Evolutionary conservation across 2,329 filamentous ascomycete species (phyloP), one percentile per base, ranked within the genome.

Genomic region (Penicillium olsonii): DNA sequence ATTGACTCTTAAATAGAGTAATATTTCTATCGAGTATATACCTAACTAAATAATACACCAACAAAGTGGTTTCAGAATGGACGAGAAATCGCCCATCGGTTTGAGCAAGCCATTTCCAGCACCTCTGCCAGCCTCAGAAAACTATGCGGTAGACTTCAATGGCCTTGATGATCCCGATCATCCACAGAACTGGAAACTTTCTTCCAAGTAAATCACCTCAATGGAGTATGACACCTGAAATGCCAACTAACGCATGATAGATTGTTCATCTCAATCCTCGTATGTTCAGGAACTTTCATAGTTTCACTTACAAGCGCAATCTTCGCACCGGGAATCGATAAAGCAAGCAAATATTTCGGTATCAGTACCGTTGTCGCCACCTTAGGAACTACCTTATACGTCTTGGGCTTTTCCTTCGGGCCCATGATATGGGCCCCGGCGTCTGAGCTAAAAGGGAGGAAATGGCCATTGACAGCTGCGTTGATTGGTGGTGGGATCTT

Each of bases 251-350:
- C 10, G 29, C 9, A 14, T 6, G 3, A 29, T 27, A 65, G 62
- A 27, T 41, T 66, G 4, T 61, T 57, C 17, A 52, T 49, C 14
- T 60, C 63, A 2, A 35, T 55, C 7, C 41, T 65, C 2, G 59
- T 56, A 6, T 67, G 63, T 42, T 79, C 75, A 40, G 77, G 75
- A 6, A 80, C 80, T 2, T 66, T 82, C 7, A 66, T 71, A 4
- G 69, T 77, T 2, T 75, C 79, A 0, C 79, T 82, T 42, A 74
- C 73, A 1, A 71, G 68, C 5, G 85, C 81, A 65, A 83, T 89
- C 58, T 89, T 89, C 70, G 87, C 85, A 1, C 75, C 84, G 12
- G 84, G 84, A 4, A 87, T 84, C 1, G 53, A 56, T 6, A 59
- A 71, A 12, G 78, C 88, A 5, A 79, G 82, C n/a, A 43, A 50